These are phyloP conservation scores for Diospyros lotus DNA, from an alignment of 148 eudicot species.

Conservation along the genomic window DNA sequence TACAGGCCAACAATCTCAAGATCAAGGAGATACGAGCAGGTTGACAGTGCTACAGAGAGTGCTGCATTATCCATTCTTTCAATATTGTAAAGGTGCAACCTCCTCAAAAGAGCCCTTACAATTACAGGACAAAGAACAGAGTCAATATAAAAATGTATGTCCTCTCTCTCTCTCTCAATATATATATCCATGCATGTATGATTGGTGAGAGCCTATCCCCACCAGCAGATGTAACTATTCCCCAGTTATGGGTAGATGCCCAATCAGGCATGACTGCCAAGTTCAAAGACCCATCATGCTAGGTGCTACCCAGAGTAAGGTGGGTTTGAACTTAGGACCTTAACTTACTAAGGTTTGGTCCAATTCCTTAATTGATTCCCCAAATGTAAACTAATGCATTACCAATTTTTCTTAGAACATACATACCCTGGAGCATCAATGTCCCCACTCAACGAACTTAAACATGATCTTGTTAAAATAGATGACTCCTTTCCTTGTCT, in stretches of 20 bases:
- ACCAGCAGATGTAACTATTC: not conserved
- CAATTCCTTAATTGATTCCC: not conserved
- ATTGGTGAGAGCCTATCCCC: not conserved
- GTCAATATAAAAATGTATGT: too few species aligned
- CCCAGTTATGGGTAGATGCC: not conserved
- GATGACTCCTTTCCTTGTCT: slow-evolving; percentile 64
- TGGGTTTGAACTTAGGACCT: not conserved
- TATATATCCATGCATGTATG: too few species aligned
- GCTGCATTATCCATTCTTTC: slow-evolving; percentile 57
- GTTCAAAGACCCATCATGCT: not conserved
- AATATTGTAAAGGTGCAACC: slow-evolving; percentile 57
- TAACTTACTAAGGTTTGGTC: not conserved
- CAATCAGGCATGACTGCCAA: not conserved
- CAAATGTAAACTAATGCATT: not conserved
- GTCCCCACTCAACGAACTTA: slow-evolving; percentile 40
- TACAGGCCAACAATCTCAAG: slow-evolving; percentile 74
- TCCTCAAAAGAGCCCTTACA: slow-evolving; percentile 29
- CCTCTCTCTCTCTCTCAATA: too few species aligned
- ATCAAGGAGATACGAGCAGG: slow-evolving; percentile 61
- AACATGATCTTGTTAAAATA: slow-evolving; percentile 60
- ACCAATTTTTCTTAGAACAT: not conserved
- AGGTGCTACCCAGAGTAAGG: not conserved
- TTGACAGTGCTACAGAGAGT: slow-evolving; percentile 43
- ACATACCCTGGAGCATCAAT: slow-evolving; percentile 54
- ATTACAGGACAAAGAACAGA: too few species aligned